Evolutionary conservation across 192 early-diverging fungal species (phyloP), one percentile per base, ranked within the genome.

Genomic region (Paraglomus brasilianum): DNA sequence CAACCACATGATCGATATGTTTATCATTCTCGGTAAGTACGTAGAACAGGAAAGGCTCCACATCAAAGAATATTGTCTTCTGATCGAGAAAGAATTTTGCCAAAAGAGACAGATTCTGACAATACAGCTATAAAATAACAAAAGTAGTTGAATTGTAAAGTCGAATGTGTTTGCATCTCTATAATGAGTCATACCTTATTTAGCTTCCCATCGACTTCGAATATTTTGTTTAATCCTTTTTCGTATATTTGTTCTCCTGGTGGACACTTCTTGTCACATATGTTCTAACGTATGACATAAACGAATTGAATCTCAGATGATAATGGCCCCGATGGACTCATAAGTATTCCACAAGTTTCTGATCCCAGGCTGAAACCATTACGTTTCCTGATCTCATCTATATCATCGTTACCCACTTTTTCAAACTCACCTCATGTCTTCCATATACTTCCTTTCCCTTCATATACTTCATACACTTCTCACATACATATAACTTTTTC

Each of bases 21-120:
- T 38, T 39, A 38, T 83, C 78, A 14, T 75, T 74, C 59, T 88
- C 86, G 9, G 87, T 89, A 64, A 98, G 77, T 0, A 97, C 82
- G 73, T 96, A 98, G 72, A 98, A 98, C n/a, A 93, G 72, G 69
- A 97, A 98, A 5, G 90, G 84, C 53, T 94, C 91, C 15, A 95
- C 85, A 66, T 98, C 97, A 73, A 95, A 98, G 64, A 92, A 97
- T 10, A 97, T 81, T 1, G 95, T 95, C 75, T 98, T 98, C 83
- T 96, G 92, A 74, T 98, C 97, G 50, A 98, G 76, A 77, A 97
- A 98, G 74, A 95, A 81, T 74, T 97, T 98, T 43, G 93, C 91
- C 60, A 98, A 72, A 15, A 98, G 79, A 48, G 92, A 96, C 21
- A 98, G 75, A 75, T 96, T 97, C 69, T 98, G 97, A 72, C 94